phyloP scores from a whole-genome alignment of 208 protist species.

The Leishmania lainsoni region DNA sequence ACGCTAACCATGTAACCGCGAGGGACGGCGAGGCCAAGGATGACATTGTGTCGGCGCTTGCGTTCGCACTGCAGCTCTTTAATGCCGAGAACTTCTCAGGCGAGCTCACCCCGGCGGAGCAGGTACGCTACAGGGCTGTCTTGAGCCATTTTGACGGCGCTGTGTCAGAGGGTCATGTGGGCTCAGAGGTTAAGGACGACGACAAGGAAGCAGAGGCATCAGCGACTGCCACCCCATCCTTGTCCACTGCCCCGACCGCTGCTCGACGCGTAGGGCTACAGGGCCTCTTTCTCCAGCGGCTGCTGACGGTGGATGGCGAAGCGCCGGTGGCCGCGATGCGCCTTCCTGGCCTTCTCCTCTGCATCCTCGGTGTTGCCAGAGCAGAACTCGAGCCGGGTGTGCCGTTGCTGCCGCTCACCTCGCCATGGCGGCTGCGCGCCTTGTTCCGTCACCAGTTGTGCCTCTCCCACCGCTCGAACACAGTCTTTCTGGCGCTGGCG shows the following conservation, averaged over 20 bases:
- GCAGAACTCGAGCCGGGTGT: conserved; percentile 22
- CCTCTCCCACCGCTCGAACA: conserved; percentile 75
- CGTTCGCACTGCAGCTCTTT: conserved; percentile 82
- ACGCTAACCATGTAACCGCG: neutral
- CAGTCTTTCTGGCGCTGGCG: conserved; percentile 64
- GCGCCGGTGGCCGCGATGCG: conserved; percentile 68
- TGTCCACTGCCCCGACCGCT: neutral
- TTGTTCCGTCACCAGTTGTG: conserved; percentile 84
- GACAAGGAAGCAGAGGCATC: conserved; percentile 9
- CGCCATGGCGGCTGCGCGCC: conserved; percentile 71
- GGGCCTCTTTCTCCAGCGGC: conserved; percentile 68
- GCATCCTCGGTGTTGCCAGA: conserved; percentile 52
- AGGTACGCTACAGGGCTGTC: conserved; percentile 37
- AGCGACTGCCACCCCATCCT: neutral
- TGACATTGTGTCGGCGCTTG: conserved; percentile 61
- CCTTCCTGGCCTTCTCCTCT: conserved; percentile 69
- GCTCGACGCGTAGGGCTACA: conserved; percentile 25
- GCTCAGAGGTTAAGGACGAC: conserved; percentile 11
- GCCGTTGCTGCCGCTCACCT: conserved; percentile 48
- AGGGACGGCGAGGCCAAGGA: conserved; percentile 16
- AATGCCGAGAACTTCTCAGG: conserved; percentile 90
- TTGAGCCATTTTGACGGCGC: conserved; percentile 48
- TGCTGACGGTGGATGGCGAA: conserved; percentile 89
- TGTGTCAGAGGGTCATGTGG: conserved; percentile 14
- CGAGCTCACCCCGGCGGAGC: conserved; percentile 66